phyloP scores from a whole-genome alignment of 1,284 basidiomycete genomes.

The Austropuccinia psidii region DNA sequence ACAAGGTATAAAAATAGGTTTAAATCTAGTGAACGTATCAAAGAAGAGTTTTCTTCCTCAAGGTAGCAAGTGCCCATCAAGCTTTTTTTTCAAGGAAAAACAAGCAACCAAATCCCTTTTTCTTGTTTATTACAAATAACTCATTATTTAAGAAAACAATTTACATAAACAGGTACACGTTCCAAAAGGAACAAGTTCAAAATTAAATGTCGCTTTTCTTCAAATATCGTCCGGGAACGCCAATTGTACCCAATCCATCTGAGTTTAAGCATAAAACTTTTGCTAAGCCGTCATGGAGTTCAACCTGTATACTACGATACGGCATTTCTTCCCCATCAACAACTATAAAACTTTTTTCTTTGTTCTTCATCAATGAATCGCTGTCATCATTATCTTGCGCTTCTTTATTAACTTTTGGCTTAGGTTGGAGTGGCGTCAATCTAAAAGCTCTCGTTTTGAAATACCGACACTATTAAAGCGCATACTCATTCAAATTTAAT shows the following conservation, averaged over 20 bases:
- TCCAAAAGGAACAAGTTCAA: too few species aligned
- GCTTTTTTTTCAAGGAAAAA: too few species aligned
- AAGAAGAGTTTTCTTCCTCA: too few species aligned
- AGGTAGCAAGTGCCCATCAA: too few species aligned
- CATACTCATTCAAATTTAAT: background rate
- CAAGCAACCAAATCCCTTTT: too few species aligned
- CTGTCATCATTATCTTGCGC: background rate
- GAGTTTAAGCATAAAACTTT: background rate
- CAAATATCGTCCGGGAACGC: conserved; percentile 3
- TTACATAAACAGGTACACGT: too few species aligned
- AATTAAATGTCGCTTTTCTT: too few species aligned
- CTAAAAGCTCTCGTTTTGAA: conserved; percentile 31
- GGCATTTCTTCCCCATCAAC: conserved; percentile 23
- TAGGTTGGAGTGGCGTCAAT: background rate
- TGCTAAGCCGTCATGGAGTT: conserved; percentile 5
- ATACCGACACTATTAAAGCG: conserved; percentile 5
- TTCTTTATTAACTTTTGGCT: background rate
- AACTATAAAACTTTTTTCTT: background rate
- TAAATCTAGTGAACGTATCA: too few species aligned
- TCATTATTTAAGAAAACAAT: too few species aligned
- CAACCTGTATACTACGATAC: conserved; percentile 19
- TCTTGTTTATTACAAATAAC: too few species aligned
- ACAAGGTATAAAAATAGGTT: too few species aligned
- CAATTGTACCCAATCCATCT: conserved; percentile 6
- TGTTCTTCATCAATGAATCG: background rate